Conservation (phyloP, 2,329 filamentous ascomycete species). For the Colletotrichum sp. region DNA sequence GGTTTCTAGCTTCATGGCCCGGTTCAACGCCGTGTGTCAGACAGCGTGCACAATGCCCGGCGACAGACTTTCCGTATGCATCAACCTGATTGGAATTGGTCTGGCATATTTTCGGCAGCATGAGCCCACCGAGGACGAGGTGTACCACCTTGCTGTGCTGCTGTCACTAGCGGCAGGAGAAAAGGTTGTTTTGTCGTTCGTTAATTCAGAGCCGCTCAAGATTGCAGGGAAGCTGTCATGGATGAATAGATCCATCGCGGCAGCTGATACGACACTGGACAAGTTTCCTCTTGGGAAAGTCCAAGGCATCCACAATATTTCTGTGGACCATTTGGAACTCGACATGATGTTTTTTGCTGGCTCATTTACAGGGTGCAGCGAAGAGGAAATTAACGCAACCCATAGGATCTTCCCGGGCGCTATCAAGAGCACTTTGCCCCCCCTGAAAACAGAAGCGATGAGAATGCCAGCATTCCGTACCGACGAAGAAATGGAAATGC, state of each 20-base stretch:
- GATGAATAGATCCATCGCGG: not conserved
- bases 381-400: not conserved
- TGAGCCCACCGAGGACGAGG: not conserved
- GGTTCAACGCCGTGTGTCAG: not conserved
- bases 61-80: not conserved
- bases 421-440: not conserved
- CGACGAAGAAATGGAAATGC: not conserved
- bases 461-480: not conserved
- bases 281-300: not conserved
- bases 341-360: not conserved
- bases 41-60: slow-evolving; percentile 1
- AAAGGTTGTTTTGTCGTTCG: not conserved
- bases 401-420: not conserved
- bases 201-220: not conserved
- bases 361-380: not conserved
- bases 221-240: not conserved
- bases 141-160: not conserved
- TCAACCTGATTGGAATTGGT: slow-evolving; percentile 2
- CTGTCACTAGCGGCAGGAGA: not conserved
- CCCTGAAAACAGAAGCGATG: not conserved
- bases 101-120: not conserved
- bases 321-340: not conserved
- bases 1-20: not conserved
- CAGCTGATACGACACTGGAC: not conserved
- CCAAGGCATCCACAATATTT: not conserved